Percentiles rank a stretch among this genome's conserved stretches.
Evolutionary conservation across 176 grass and related monocot genomes (phyloP).

Genomic region (Areca catechu): DNA sequence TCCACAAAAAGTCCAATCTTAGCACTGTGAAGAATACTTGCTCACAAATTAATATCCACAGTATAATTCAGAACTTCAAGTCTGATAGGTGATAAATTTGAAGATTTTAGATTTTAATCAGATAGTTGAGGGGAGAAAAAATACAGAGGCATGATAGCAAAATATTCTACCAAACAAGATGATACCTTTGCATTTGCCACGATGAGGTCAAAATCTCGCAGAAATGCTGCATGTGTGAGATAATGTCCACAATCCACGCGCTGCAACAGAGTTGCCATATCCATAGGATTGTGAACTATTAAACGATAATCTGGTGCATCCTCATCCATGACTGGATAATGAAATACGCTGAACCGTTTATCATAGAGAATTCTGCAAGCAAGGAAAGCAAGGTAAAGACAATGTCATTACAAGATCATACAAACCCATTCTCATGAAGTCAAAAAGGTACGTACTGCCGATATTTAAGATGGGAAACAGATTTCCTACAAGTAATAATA

Average conservation of each 20-base stretch:
- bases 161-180: slow-evolving; percentile 7
- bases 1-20: too few species aligned
- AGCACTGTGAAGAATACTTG: too few species aligned
- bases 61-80: too few species aligned
- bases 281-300: slow-evolving; percentile 86
- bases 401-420: neutral
- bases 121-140: too few species aligned
- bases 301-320: slow-evolving; percentile 82
- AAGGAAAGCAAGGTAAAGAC: neutral
- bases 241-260: slow-evolving; percentile 79
- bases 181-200: slow-evolving; percentile 83
- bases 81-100: too few species aligned
- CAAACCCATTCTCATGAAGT: neutral
- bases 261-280: slow-evolving; percentile 91
- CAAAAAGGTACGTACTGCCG: too few species aligned
- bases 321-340: slow-evolving; percentile 86
- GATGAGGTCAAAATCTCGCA: slow-evolving; percentile 90
- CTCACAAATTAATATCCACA: too few species aligned
- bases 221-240: slow-evolving; percentile 45
- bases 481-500: too few species aligned
- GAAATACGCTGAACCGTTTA: slow-evolving; percentile 84
- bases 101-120: too few species aligned
- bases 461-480: too few species aligned
- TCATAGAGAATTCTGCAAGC: slow-evolving; percentile 61
- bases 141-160: neutral